Conservation (phyloP, 257 asterid genomes). For the Echium plantagineum region DNA sequence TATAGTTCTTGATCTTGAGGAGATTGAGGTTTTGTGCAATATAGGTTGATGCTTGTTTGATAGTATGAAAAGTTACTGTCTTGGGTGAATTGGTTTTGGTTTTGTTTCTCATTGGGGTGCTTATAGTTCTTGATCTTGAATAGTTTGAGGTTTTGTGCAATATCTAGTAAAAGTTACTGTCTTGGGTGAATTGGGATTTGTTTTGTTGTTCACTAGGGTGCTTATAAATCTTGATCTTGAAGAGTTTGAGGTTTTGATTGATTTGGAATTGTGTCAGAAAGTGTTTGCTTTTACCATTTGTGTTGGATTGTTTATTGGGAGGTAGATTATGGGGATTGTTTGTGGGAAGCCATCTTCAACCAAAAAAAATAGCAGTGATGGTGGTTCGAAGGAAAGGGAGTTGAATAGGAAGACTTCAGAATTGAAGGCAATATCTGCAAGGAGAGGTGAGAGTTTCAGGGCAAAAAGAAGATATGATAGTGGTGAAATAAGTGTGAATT, state of each 20-base stretch:
- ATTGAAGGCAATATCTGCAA: conserved; percentile 35
- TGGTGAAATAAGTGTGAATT: conserved; percentile 37
- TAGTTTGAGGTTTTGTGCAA: too few relatives aligned
- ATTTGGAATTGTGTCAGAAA: conserved; percentile 18
- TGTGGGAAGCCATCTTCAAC: conserved; percentile 67
- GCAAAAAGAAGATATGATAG: conserved; percentile 31
- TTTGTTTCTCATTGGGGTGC: too few relatives aligned
- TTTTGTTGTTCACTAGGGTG: too few relatives aligned
- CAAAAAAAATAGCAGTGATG: conserved; percentile 35
- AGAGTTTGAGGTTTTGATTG: conserved; percentile 1
- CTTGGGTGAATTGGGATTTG: too few relatives aligned
- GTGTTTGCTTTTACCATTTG: not conserved
- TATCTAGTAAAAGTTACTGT: too few relatives aligned
- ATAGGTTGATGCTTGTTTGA: too few relatives aligned
- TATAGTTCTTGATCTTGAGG: not conserved
- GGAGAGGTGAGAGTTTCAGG: conserved; percentile 48
- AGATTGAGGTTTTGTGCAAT: too few relatives aligned
- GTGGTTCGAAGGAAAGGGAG: conserved; percentile 50
- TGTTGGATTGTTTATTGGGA: not conserved
- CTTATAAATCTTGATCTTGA: too few relatives aligned
- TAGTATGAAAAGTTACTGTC: too few relatives aligned
- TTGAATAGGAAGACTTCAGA: conserved; percentile 41
- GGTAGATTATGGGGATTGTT: conserved; percentile 59
- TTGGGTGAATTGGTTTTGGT: too few relatives aligned
- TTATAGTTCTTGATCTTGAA: too few relatives aligned